phyloP scores from a whole-genome alignment of 306 rosid species.

The Prinsepia uniflora region DNA sequence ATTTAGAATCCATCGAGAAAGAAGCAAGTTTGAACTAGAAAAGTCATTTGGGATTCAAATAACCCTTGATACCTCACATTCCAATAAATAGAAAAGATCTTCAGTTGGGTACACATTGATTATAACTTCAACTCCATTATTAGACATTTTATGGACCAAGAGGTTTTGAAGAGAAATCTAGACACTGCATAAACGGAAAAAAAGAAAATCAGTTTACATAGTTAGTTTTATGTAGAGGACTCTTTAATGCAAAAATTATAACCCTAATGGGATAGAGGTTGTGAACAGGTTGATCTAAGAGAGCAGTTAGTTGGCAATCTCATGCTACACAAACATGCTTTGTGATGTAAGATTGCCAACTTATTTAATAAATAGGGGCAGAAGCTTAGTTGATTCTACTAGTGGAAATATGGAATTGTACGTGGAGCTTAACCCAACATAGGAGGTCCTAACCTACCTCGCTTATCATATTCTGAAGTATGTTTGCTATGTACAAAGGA shows the following conservation, averaged over 20 bases:
- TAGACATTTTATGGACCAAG: slow-evolving; percentile 74
- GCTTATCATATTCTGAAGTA: neutral
- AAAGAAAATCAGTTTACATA: neutral
- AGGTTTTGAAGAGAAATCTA: slow-evolving; percentile 51
- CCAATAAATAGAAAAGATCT: slow-evolving; percentile 72
- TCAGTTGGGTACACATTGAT: slow-evolving; percentile 58
- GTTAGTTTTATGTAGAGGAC: neutral
- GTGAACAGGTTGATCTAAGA: neutral
- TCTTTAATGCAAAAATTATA: neutral
- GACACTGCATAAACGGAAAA: slow-evolving; percentile 44
- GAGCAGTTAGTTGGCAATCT: neutral
- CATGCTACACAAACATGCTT: neutral
- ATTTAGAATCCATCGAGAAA: slow-evolving; percentile 16
- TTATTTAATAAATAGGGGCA: neutral
- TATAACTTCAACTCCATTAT: slow-evolving; percentile 68
- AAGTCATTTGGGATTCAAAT: slow-evolving; percentile 17
- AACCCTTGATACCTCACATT: slow-evolving; percentile 61
- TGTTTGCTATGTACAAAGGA: neutral
- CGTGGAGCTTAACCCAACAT: neutral
- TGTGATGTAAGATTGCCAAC: neutral
- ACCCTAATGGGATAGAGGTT: neutral
- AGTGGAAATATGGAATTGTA: neutral
- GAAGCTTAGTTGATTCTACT: neutral
- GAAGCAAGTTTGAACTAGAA: slow-evolving; percentile 12
- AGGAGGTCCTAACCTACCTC: neutral